A percentile compares a stretch with the other conserved stretches of the same genome.
phyloP scores from a whole-genome alignment of 768 basidiomycete species.

The Auricularia heimuer region DNA sequence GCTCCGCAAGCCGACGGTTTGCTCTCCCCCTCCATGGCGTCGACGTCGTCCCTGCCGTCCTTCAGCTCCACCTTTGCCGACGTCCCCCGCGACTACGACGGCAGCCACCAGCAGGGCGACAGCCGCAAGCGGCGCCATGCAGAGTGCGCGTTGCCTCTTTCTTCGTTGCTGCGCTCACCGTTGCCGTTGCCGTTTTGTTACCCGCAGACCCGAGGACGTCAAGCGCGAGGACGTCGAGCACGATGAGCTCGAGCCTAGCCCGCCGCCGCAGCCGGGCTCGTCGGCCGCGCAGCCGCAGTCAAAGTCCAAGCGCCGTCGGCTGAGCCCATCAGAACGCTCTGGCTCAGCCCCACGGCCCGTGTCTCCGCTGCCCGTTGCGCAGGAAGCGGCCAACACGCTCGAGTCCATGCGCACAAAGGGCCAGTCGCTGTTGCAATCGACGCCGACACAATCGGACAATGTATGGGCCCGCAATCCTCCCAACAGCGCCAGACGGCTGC shows the following conservation, averaged over 20 bases:
- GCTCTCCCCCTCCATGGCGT: not conserved
- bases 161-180: not conserved
- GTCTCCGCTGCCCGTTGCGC: not conserved
- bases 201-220: not conserved
- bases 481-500: not conserved
- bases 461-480: no score
- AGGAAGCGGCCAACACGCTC: not conserved
- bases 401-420: not conserved
- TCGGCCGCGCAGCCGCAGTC: not conserved
- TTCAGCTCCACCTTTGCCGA: not conserved
- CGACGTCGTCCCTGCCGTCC: not conserved
- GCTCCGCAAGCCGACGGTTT: no score
- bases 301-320: not conserved
- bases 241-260: not conserved
- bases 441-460: not conserved
- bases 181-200: not conserved
- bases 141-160: not conserved
- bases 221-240: not conserved
- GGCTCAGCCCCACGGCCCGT: not conserved
- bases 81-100: not conserved
- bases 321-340: not conserved
- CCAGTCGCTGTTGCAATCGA: not conserved
- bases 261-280: not conserved
- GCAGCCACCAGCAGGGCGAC: not conserved
- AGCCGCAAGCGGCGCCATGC: not conserved